Evolutionary conservation across 2,329 filamentous ascomycete genomes (phyloP).

Genomic region (Fusarium mexicanum): DNA sequence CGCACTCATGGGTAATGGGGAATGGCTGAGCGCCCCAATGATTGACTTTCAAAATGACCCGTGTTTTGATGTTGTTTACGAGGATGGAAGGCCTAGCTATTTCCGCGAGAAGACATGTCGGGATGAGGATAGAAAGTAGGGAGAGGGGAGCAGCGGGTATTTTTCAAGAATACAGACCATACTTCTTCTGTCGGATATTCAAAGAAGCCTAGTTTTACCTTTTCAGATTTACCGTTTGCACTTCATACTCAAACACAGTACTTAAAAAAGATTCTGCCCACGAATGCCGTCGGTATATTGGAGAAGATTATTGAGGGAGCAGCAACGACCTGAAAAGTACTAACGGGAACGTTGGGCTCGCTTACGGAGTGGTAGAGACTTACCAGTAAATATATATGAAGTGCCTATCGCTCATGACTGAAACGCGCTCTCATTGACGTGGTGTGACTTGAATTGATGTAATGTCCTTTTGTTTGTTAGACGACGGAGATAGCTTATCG

Average conservation of each 20-base stretch:
- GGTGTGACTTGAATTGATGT: too few relatives aligned
- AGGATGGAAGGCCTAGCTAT: neutral
- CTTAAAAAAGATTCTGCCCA: too few relatives aligned
- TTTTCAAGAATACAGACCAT: neutral
- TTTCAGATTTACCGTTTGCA: neutral
- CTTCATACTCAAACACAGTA: neutral
- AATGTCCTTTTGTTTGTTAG: too few relatives aligned
- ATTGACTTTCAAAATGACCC: neutral
- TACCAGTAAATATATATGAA: too few relatives aligned
- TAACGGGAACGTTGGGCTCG: too few relatives aligned
- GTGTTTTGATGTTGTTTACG: neutral
- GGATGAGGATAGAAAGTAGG: neutral
- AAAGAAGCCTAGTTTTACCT: neutral
- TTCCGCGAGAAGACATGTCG: neutral
- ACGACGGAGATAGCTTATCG: too few relatives aligned
- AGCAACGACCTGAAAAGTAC: too few relatives aligned
- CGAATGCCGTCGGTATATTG: too few relatives aligned
- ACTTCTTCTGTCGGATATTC: accelerated
- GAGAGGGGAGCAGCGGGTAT: neutral
- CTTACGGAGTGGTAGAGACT: too few relatives aligned
- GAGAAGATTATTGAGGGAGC: too few relatives aligned
- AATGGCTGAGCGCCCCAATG: neutral
- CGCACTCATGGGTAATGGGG: neutral
- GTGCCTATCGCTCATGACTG: too few relatives aligned
- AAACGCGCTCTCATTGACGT: accelerated